phyloP scores from a whole-genome alignment of 192 early-diverging fungal genomes.

The Phycomyces nitens region DNA sequence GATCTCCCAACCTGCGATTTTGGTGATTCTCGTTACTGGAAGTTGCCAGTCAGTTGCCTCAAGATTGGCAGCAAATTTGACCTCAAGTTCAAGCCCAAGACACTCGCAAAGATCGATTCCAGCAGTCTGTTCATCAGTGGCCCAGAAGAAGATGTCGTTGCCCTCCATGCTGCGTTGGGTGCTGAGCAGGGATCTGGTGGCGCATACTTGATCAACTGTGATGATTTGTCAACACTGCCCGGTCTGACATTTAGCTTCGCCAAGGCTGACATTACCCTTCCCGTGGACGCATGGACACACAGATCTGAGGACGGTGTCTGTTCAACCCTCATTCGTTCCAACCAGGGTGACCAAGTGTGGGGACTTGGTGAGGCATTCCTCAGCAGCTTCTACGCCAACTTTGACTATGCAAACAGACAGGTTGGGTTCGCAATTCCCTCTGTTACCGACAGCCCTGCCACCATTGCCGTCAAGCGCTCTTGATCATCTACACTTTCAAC shows the following conservation, averaged over 20 bases:
- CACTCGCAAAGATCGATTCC: background rate
- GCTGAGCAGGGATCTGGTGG: background rate
- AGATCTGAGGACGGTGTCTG: background rate
- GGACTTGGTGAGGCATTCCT: constrained; percentile 10
- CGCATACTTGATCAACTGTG: background rate
- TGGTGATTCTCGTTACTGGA: constrained; percentile 3
- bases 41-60: background rate
- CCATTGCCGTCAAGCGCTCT: background rate
- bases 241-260: background rate
- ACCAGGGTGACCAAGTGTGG: background rate
- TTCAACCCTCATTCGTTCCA: background rate
- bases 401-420: background rate
- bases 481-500: no score
- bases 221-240: background rate
- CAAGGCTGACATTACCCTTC: background rate
- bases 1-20: constrained; percentile 1
- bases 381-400: constrained; percentile 6
- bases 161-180: background rate
- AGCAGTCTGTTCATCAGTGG: background rate
- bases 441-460: background rate
- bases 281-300: background rate
- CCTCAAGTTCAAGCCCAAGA: background rate
- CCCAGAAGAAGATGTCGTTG: background rate
- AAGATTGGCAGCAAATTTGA: background rate
- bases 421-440: background rate